Base-by-base conservation (phyloP, 1,284 basidiomycete species). In the Tylopilus orsonianus region DNA sequence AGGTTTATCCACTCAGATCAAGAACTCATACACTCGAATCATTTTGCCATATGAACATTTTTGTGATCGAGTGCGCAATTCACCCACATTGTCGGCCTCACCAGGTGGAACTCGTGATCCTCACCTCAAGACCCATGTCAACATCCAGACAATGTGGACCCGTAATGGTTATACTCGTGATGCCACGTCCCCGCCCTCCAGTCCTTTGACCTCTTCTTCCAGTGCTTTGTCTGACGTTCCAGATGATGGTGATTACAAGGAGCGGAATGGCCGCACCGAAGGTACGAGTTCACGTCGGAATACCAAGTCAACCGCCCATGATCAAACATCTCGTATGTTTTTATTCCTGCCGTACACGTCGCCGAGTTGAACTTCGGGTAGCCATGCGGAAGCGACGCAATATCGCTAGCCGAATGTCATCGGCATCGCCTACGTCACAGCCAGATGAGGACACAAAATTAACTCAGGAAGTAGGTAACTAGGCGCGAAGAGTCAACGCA, bases 41-140 rank as follows among this genome's bases (percentile, higher is more conserved):
- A 90, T 99, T 56, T 77, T 92, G 27, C 97, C 96, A 8, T 99
- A 93, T 62, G 96, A 99, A 64, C 83, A 89, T 61, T 98, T 93
- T 68, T 85, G 86, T 49, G 82, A 86, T 45, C 80, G 84, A 40
- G 87, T 87, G 35, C 81, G 84, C 56, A 85, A 79, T 57, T 82
- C 81, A 23, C 78, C 85, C 16, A 67, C 68, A 12, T 58, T 75
- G 41, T 74, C 81, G 13, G 63, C 73, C 48, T 58, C 68, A 63
- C 73, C 59, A 56, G 69, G 42, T 46, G 60, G 34, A 10, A 50
- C 42, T 50, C 71, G 60, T 64, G 74, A 66, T 68, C 76, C 59
- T 46, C 63, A 68, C 49, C 64, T 75, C 38, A 75, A 72, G 57
- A 75, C 75, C 20, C 73, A 71, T 58, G 57, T 59, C 35, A 73